These are phyloP conservation scores for Saprolegnia diclina DNA, from an alignment of 352 stramenopile genomes.

Conservation along the genomic window DNA sequence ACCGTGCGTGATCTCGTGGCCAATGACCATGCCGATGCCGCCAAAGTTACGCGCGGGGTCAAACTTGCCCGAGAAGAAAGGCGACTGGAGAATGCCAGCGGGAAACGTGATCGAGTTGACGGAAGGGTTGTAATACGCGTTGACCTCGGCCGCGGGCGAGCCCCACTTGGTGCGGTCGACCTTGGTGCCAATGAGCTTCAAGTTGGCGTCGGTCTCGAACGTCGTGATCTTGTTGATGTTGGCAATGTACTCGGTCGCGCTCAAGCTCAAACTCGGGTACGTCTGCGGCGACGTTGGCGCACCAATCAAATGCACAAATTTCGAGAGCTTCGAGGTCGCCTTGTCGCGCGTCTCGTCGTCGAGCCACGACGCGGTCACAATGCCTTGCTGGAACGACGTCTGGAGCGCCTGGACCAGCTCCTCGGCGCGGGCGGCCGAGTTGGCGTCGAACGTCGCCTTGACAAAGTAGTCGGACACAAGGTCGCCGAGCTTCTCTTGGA, in stretches of 20 bases:
- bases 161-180: conserved; percentile 57
- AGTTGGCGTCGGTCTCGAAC: conserved; percentile 29
- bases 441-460: not conserved
- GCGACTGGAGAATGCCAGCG: conserved; percentile 87
- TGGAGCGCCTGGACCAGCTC: conserved; percentile 85
- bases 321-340: conserved; percentile 81
- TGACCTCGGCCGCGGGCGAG: conserved; percentile 89
- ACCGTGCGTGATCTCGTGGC: conserved; percentile 91
- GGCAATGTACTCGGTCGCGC: conserved; percentile 45
- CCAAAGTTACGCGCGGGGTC: conserved; percentile 87
- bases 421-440: conserved; percentile 35
- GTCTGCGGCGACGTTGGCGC: conserved; percentile 34
- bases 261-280: conserved; percentile 44
- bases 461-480: conserved; percentile 57
- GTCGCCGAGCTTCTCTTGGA: conserved; percentile 59
- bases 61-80: conserved; percentile 69
- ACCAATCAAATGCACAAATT: conserved; percentile 74
- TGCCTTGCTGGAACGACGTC: conserved; percentile 59
- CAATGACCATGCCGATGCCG: conserved; percentile 88
- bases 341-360: conserved; percentile 72
- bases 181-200: conserved; percentile 36
- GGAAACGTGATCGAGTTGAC: conserved; percentile 90
- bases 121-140: conserved; percentile 70
- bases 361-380: conserved; percentile 88
- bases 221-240: conserved; percentile 45